Evolutionary conservation across 108 stramenopile species (phyloP), one percentile per base, ranked within the genome.

Genomic region (Pseudonitzschia multiseries): DNA sequence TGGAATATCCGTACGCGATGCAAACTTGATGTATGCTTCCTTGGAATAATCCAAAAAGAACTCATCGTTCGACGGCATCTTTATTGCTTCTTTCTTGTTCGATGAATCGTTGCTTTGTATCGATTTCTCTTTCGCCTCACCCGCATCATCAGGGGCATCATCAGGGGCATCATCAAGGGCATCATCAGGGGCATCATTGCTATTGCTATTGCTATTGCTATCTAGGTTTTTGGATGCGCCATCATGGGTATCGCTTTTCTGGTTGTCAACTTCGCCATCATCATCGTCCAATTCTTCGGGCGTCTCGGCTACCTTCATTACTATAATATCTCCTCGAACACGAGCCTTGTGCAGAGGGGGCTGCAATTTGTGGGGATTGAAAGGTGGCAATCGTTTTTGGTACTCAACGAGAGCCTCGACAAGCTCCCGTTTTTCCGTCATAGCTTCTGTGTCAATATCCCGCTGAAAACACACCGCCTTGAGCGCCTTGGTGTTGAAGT

Each of bases 41-140:
- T 69, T 76, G 22, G 89, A 90, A 62, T 95, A 95, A 81, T 91
- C 83, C 75, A 92, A 74, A 71, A 95, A 95, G 82, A 95, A 95
- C 29, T 95, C 93, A 20, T 92, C 88, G 66, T 89, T 89, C 54
- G 77, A 32, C 14, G 76, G 81, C 15, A 86, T 81, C 9, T 24
- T 44, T 53, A 76, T 57, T 24, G 66, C 54, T 21, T 14, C 43
- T 4, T 43, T 64, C 64, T 64, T 48, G 24, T 24, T 54, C 24
- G 62, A 22, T 13, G 22, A 17, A 10, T 53, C 69, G 21, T 14
- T 57, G 9, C 20, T 40, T 18, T 48, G 17, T 48, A 14, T 10
- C 18, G 46, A 14, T 3, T 18, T 48, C 18, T 48, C 46, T 5
- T 36, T 36, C 2, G 6, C 36, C 18, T 12, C 15, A 4, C 27